phyloP scores from a whole-genome alignment of 176 grass and related monocot genomes.

The Aegilops sharonensis region DNA sequence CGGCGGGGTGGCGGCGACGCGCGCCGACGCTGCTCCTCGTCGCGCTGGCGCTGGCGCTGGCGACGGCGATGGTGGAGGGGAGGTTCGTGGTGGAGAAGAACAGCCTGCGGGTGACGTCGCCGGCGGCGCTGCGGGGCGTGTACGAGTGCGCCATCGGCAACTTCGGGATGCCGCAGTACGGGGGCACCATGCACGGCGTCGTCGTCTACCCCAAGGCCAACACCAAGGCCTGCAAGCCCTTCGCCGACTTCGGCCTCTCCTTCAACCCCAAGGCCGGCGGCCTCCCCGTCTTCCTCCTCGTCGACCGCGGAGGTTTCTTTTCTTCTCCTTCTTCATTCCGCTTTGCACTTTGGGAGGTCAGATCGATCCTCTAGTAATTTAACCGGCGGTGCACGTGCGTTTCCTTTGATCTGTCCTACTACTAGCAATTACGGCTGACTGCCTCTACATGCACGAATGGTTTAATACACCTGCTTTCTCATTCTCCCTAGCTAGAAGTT shows the following conservation, averaged over 20 bases:
- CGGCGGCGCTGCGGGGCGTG: constrained; percentile 53
- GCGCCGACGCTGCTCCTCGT: not conserved
- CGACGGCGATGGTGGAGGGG: constrained; percentile 13
- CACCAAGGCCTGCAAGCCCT: constrained; percentile 56
- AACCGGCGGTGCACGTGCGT: not conserved
- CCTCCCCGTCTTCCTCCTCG: constrained; percentile 72
- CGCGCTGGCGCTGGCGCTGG: not conserved
- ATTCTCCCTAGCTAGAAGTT: not conserved
- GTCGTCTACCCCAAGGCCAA: constrained; percentile 85
- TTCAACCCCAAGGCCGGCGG: constrained; percentile 65
- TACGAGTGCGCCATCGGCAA: constrained; percentile 91
- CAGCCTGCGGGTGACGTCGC: constrained; percentile 77
- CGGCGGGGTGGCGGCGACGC: not conserved
- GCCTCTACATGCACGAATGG: not conserved
- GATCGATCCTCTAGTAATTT: not conserved
- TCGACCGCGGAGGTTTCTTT: constrained; percentile 61
- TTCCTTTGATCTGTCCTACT: not conserved
- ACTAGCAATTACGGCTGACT: not conserved
- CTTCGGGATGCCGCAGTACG: constrained; percentile 88
- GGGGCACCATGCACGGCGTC: constrained; percentile 75
- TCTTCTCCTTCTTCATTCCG: not conserved
- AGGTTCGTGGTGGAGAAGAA: constrained; percentile 95
- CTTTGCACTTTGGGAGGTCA: not conserved
- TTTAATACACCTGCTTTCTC: not conserved
- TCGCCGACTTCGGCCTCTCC: constrained; percentile 53